Percentiles rank a stretch among this genome's conserved stretches.
These are phyloP conservation scores for Penicillium polonicum DNA, from an alignment of 2,329 filamentous ascomycete genomes.

Conservation along the genomic window DNA sequence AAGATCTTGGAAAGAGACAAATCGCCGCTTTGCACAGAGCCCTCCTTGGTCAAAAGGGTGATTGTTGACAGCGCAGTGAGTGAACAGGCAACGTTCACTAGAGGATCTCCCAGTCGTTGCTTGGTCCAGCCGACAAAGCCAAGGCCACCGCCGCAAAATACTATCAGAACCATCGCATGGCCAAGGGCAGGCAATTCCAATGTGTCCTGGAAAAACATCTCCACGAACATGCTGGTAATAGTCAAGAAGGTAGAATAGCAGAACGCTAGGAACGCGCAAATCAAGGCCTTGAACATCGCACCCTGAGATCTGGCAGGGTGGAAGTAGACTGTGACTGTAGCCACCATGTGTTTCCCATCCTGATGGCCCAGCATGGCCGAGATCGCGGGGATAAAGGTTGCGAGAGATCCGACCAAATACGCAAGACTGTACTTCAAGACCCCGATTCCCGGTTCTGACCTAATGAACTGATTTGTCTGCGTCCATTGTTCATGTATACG, in stretches of 20 bases:
- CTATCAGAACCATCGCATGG: constrained; percentile 72
- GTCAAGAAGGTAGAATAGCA: constrained; percentile 74
- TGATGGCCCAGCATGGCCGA: constrained; percentile 73
- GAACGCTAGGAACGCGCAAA: constrained; percentile 75
- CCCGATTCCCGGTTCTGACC: constrained; percentile 71
- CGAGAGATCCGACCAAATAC: constrained; percentile 81
- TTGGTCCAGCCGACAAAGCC: constrained; percentile 89
- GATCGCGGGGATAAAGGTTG: constrained; percentile 75
- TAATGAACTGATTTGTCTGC: constrained; percentile 59
- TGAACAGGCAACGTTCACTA: constrained; percentile 83
- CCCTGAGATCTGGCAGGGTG: constrained; percentile 83
- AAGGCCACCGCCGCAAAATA: constrained; percentile 83
- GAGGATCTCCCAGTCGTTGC: constrained; percentile 71
- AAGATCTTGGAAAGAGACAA: constrained; percentile 79
- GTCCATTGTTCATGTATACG: constrained; percentile 38
- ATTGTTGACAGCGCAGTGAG: constrained; percentile 86
- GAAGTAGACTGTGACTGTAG: constrained; percentile 92
- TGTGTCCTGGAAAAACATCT: constrained; percentile 70
- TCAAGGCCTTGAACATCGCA: constrained; percentile 82
- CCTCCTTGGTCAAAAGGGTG: constrained; percentile 86
- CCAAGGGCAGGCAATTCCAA: constrained; percentile 68
- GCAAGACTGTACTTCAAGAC: constrained; percentile 90
- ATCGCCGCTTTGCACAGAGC: constrained; percentile 75
- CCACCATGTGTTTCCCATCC: constrained; percentile 91
- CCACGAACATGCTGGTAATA: constrained; percentile 83